phyloP scores from a whole-genome alignment of 129 eudicot genomes.

The Chrysanthemum seticuspe region DNA sequence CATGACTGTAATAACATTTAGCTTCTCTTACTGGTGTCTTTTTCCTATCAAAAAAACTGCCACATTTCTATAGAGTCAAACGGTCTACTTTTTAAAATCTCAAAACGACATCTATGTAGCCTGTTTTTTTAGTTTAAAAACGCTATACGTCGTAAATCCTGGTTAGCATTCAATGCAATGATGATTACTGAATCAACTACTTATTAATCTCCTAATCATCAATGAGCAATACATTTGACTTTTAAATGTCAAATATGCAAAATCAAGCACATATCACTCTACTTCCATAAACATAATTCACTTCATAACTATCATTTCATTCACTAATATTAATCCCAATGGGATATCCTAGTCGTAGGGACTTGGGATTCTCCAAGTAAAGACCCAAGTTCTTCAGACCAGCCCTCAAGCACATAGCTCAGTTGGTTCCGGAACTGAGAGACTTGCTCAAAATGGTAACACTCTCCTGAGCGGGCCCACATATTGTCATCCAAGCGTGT shows the following conservation, averaged over 20 bases:
- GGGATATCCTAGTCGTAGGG: no score
- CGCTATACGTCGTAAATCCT: neutral
- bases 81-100: neutral
- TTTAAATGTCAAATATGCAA: conserved; percentile 10
- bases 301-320: neutral
- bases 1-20: neutral
- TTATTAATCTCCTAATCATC: neutral
- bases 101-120: neutral
- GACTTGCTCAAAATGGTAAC: no score
- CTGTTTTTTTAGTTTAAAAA: neutral
- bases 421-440: no score
- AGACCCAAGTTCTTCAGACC: no score
- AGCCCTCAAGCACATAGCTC: no score
- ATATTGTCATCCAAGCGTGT: no score
- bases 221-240: conserved; percentile 21
- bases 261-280: neutral
- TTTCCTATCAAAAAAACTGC: no score
- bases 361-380: no score
- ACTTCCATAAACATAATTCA: conserved; percentile 18
- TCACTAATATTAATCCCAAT: neutral
- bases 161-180: neutral
- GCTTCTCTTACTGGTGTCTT: neutral
- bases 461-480: no score
- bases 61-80: conserved; percentile 3
- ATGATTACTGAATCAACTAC: neutral